Percentiles rank a stretch among this genome's conserved stretches.
Evolutionary conservation across 2,329 filamentous ascomycete genomes (phyloP).

Genomic region (Colletotrichum theobromicola): DNA sequence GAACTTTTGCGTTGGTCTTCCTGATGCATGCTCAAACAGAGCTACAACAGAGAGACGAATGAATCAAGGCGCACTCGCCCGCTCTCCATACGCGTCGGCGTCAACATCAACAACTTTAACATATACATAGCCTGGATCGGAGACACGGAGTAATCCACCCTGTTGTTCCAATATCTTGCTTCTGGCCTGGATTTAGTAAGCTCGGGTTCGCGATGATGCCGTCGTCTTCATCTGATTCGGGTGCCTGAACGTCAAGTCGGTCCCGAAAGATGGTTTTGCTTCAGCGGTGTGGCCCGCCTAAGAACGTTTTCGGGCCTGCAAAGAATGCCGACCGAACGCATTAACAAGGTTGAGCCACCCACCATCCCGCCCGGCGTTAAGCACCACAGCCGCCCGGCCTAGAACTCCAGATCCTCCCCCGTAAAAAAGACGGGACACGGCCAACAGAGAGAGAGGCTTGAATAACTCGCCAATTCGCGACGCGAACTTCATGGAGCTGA

Average conservation of each 20-base stretch:
- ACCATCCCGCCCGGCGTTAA: neutral
- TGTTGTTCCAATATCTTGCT: neutral
- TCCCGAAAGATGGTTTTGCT: neutral
- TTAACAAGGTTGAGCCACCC: neutral
- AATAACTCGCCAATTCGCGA: neutral
- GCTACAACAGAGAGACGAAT: neutral
- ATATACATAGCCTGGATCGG: neutral
- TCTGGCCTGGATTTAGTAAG: neutral
- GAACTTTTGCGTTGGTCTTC: neutral
- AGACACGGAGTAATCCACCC: neutral
- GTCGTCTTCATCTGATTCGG: neutral
- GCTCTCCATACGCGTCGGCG: neutral
- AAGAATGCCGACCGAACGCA: neutral
- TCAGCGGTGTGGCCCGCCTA: neutral
- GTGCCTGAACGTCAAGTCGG: neutral
- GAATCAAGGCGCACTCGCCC: neutral
- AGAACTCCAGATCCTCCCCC: neutral
- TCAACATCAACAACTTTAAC: neutral
- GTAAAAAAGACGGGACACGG: neutral
- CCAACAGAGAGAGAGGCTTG: neutral
- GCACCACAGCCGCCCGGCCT: neutral
- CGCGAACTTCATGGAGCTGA: neutral
- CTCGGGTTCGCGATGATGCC: neutral
- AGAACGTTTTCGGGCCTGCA: neutral
- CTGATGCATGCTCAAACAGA: neutral